Percentiles rank a stretch among this genome's conserved stretches.
These are phyloP conservation scores for Kazachstania viticola DNA, from an alignment of 805 yeast genomes.

Conservation along the genomic window DNA sequence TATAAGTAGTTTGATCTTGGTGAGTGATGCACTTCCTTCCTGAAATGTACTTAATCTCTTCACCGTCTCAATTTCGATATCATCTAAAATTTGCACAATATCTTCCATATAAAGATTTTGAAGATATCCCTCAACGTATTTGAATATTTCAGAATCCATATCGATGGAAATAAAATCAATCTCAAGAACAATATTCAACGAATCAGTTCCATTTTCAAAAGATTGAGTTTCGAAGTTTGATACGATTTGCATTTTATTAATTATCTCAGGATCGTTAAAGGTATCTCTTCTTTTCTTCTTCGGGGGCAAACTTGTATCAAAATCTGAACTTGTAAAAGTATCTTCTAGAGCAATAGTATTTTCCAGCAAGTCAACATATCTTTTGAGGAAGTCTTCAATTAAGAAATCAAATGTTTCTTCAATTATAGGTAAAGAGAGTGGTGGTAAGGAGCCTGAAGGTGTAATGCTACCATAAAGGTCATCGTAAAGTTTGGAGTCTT, in stretches of 20 bases:
- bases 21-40: slow-evolving; percentile 6
- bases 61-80: slow-evolving; percentile 50
- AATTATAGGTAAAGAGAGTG: slow-evolving; percentile 48
- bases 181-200: slow-evolving; percentile 26
- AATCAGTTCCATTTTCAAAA: not conserved
- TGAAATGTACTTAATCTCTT: slow-evolving; percentile 29
- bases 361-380: slow-evolving; percentile 6
- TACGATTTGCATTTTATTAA: too few species aligned
- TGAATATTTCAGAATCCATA: slow-evolving; percentile 26
- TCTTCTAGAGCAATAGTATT: not conserved
- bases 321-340: not conserved
- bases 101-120: slow-evolving; percentile 28
- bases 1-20: slow-evolving; percentile 11
- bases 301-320: not conserved
- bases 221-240: too few species aligned
- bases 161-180: slow-evolving; percentile 35
- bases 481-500: slow-evolving; percentile 35
- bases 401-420: slow-evolving; percentile 35
- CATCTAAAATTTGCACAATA: slow-evolving; percentile 46
- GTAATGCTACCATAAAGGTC: slow-evolving; percentile 39
- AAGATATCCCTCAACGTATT: slow-evolving; percentile 28
- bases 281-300: too few species aligned
- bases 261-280: too few species aligned
- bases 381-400: slow-evolving; percentile 27
- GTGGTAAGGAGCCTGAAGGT: slow-evolving; percentile 55